phyloP scores from a whole-genome alignment of 2,329 filamentous ascomycete genomes.

The Exophiala calicioides region DNA sequence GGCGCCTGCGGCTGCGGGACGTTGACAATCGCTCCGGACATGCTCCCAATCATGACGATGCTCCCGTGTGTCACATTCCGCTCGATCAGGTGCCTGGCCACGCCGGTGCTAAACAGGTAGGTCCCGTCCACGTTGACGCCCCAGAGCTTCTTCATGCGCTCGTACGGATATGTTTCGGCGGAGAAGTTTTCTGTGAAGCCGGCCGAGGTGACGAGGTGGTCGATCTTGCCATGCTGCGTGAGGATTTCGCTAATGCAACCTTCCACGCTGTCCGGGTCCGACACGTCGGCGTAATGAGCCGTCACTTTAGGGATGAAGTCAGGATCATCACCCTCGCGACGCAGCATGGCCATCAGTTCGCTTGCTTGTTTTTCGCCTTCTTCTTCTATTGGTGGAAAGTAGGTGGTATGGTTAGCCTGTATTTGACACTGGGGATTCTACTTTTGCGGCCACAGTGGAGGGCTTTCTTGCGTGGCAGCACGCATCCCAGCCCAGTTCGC shows the following conservation, averaged over 20 bases:
- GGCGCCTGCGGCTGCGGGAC: constrained; percentile 91
- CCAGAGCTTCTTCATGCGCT: constrained; percentile 91
- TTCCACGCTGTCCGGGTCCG: constrained; percentile 75
- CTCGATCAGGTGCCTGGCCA: constrained; percentile 74
- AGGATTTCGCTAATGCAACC: constrained; percentile 70
- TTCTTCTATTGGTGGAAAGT: constrained; percentile 74
- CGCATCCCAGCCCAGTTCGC: no score
- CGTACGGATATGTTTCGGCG: constrained; percentile 84
- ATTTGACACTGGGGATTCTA: no score
- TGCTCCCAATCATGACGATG: constrained; percentile 93
- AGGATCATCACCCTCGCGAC: constrained; percentile 69
- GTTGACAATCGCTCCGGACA: constrained; percentile 92
- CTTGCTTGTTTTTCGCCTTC: constrained; percentile 78
- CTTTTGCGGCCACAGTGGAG: no score
- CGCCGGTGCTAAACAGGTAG: constrained; percentile 40
- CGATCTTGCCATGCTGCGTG: constrained; percentile 74
- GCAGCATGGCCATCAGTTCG: constrained; percentile 72
- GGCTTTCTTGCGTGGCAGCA: no score
- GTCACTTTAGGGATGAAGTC: constrained; percentile 72
- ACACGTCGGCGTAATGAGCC: constrained; percentile 86
- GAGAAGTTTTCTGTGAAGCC: constrained; percentile 97
- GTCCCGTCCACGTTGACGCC: constrained; percentile 77
- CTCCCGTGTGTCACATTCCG: constrained; percentile 66
- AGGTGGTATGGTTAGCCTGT: constrained; percentile 4
- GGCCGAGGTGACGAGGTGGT: constrained; percentile 91